Percentiles rank a stretch among this genome's conserved stretches.
Conservation (phyloP, 495 filamentous ascomycete genomes). For the Stereocaulon alpinum region DNA sequence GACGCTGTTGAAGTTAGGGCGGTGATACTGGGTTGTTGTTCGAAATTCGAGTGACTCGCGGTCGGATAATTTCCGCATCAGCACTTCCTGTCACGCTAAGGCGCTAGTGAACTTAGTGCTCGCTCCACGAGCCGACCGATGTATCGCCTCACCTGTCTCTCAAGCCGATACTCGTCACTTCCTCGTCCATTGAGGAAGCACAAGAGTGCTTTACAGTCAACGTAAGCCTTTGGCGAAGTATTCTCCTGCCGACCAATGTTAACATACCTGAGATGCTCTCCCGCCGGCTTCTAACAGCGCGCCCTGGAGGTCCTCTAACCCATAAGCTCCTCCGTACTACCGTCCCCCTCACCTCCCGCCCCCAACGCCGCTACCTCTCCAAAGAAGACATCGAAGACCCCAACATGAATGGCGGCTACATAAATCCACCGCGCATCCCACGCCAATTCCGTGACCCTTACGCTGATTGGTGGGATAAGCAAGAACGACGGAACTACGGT, state of each 20-base stretch:
- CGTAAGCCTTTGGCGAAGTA: background rate
- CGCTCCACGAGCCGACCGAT: background rate
- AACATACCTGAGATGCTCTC: slow-evolving; percentile 32
- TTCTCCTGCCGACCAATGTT: background rate
- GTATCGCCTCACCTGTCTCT: background rate
- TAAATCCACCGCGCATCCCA: slow-evolving; percentile 75
- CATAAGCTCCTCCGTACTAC: slow-evolving; percentile 24
- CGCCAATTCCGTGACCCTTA: slow-evolving; percentile 86
- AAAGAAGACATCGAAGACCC: slow-evolving; percentile 64
- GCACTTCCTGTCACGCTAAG: slow-evolving; percentile 17
- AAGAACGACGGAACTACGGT: slow-evolving; percentile 90
- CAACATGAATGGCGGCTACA: slow-evolving; percentile 80
- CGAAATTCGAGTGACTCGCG: slow-evolving; percentile 16
- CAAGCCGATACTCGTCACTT: background rate
- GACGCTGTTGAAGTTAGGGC: slow-evolving; percentile 16
- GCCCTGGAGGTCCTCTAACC: slow-evolving; percentile 35
- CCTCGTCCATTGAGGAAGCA: background rate
- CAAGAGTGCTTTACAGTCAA: slow-evolving; percentile 2
- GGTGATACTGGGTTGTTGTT: slow-evolving; percentile 15
- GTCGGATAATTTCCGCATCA: slow-evolving; percentile 14
- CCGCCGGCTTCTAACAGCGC: slow-evolving; percentile 30
- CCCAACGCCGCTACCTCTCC: slow-evolving; percentile 39
- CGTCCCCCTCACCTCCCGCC: slow-evolving; percentile 21
- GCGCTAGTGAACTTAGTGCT: background rate
- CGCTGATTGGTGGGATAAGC: slow-evolving; percentile 94